Evolutionary conservation across 73 alveolate genomes (phyloP).

Genomic region (Blepharisma stoltei): DNA sequence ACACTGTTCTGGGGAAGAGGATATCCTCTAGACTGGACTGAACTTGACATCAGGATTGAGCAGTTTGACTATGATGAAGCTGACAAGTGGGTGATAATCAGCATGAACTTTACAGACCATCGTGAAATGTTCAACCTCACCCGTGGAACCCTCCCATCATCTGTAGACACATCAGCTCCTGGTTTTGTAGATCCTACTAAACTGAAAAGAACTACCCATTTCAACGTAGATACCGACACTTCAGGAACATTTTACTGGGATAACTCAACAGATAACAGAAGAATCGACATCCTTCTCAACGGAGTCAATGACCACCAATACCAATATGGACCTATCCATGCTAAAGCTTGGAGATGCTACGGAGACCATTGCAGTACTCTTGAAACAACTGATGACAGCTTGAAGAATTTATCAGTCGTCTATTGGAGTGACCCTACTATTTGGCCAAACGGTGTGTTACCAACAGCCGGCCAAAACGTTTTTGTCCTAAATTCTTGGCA

Average conservation of each 20-base stretch:
- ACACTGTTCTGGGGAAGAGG: conserved; percentile 41
- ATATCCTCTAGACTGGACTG: conserved; percentile 32
- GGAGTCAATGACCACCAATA: neutral
- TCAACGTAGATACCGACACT: neutral
- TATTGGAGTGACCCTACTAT: conserved; percentile 10
- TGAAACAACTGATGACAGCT: neutral
- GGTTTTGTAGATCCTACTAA: neutral
- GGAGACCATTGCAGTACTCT: conserved; percentile 15
- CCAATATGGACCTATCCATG: neutral
- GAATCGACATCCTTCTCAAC: neutral
- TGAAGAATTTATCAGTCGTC: neutral
- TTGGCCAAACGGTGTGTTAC: conserved; percentile 10
- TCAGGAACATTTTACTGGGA: conserved; percentile 27
- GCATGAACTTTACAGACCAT: conserved; percentile 29
- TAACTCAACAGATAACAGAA: neutral
- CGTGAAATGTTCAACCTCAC: neutral
- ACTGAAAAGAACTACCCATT: neutral
- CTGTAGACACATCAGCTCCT: neutral
- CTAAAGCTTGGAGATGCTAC: neutral
- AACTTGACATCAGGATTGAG: conserved; percentile 25
- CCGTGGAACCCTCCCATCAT: neutral
- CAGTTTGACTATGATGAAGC: neutral
- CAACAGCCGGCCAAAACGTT: conserved; percentile 3
- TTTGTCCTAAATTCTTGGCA: conserved; percentile 2
- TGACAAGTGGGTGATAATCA: neutral